Base-by-base conservation (phyloP, 148 eudicot genomes). In the Silene uniflora region DNA sequence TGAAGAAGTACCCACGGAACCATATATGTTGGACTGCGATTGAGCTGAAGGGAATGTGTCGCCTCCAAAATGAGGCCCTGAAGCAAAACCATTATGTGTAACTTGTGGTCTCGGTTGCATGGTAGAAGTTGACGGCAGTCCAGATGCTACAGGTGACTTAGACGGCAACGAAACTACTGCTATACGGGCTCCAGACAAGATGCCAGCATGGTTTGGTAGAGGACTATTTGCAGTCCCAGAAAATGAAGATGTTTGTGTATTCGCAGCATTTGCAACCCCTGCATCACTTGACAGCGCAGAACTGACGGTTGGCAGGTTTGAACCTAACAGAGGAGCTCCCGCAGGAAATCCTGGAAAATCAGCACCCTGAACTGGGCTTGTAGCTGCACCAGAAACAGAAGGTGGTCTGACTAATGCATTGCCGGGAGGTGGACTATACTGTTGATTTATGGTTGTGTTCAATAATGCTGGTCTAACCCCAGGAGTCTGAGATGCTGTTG, bases 81-180 rank as follows among this genome's bases (percentile, higher is more conserved):
- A 75, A 56, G 88, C 73, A 83, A 77, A 84, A 42, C 97, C 98
- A 82, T 93, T 93, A 73, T 86, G 91, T 56, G 87, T 39, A 79
- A 71, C 79, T 23, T 83, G 73, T 52, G 83, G 75, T 75, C 83
- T 90, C 39, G 84, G 77, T 72, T 86, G 88, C 67, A 82, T 62
- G 62, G 80, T 62, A 73, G 84, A 67, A 73, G 85, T 58, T 67
- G 84, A 86, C 32, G 73, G 67, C 72, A 71, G n/a, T 66, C 80
- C 79, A 60, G 87, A 60, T 39, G 81, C 27, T 58, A 65, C 78
- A 58, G 86, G 90, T 68, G 87, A 80, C 75, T 75, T 79, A 78
- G 86, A 77, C 56, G 82, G 91, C 69, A 86, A 71, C 16, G 85
- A 73, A 70, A 85, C 54, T 24, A 81, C 19, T 52, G 71, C 75